A percentile compares a stretch with the other conserved stretches of the same genome.
Conservation (phyloP, 768 basidiomycete species). For the Gloeopeniophorella convolvens region DNA sequence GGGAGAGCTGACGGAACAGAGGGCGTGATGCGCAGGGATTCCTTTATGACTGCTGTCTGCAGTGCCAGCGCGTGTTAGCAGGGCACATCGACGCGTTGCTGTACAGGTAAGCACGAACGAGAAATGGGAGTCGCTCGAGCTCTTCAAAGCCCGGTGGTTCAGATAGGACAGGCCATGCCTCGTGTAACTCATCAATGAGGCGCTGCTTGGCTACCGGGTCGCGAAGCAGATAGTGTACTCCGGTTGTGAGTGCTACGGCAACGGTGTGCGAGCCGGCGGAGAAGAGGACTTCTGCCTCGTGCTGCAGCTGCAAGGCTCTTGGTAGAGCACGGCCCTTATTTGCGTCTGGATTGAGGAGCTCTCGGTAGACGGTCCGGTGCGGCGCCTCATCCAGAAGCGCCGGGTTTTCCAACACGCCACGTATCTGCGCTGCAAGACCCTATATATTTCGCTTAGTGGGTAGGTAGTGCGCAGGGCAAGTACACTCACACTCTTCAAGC, state of each 20-base stretch:
- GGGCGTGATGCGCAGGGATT: conserved; percentile 1
- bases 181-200: conserved; percentile 1
- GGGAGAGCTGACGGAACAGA: conserved; percentile 6
- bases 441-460: not conserved
- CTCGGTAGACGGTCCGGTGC: conserved; percentile 12
- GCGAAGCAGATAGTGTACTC: conserved; percentile 3
- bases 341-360: conserved; percentile 3
- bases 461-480: not conserved
- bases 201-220: not conserved
- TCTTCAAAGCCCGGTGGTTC: conserved; percentile 8
- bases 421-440: conserved; percentile 1
- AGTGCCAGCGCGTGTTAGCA: not conserved
- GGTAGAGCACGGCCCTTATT: not conserved
- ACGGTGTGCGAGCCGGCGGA: conserved; percentile 13
- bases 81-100: not conserved
- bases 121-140: conserved; percentile 10
- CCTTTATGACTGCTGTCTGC: conserved; percentile 16
- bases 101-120: conserved; percentile 1
- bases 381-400: conserved; percentile 1
- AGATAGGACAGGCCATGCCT: conserved; percentile 7
- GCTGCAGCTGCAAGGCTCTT: not conserved
- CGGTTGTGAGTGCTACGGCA: conserved; percentile 9
- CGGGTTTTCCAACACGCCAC: not conserved
- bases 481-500: not conserved
- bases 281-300: conserved; percentile 11